phyloP scores from a whole-genome alignment of 1,284 basidiomycete genomes.

The Entoloma clypeatum region DNA sequence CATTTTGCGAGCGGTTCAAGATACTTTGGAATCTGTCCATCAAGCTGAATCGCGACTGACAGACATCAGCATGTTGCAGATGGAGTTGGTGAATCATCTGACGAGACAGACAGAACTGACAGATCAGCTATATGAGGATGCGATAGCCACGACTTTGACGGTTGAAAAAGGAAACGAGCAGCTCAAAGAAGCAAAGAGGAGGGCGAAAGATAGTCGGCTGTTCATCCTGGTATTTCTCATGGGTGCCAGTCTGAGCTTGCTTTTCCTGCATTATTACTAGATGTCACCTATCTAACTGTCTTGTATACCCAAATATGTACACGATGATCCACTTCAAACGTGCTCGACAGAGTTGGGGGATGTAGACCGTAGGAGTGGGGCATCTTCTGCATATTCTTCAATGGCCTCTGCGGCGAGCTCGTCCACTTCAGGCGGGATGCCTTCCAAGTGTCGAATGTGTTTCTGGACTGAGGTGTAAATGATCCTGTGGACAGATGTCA shows the following conservation, averaged over 20 bases:
- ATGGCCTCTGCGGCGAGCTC: conserved; percentile 57
- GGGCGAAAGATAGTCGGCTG: conserved; percentile 78
- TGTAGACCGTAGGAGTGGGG: conserved; percentile 47
- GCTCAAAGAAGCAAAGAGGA: conserved; percentile 75
- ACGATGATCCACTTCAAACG: conserved; percentile 3
- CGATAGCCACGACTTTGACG: conserved; percentile 75
- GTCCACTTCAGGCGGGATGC: conserved; percentile 46
- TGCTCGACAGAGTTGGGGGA: conserved; percentile 11
- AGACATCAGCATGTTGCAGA: conserved; percentile 88
- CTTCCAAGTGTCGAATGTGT: conserved; percentile 55
- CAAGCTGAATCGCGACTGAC: conserved; percentile 83
- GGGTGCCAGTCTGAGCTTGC: conserved; percentile 78
- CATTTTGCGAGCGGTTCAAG: conserved; percentile 77
- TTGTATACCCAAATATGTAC: conserved; percentile 2
- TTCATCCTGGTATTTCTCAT: conserved; percentile 85
- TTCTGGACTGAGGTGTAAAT: conserved; percentile 60
- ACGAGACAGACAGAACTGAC: conserved; percentile 87
- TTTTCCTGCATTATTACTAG: conserved; percentile 86
- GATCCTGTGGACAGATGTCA: conserved; percentile 36
- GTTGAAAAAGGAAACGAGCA: conserved; percentile 87
- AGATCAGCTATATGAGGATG: conserved; percentile 86
- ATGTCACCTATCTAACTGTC: conserved; percentile 14
- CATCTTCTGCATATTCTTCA: conserved; percentile 62
- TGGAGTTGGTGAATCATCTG: conserved; percentile 82
- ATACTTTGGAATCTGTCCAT: conserved; percentile 81